phyloP scores from a whole-genome alignment of 2,329 filamentous ascomycete species.

The Phyllosticta ampelicida region DNA sequence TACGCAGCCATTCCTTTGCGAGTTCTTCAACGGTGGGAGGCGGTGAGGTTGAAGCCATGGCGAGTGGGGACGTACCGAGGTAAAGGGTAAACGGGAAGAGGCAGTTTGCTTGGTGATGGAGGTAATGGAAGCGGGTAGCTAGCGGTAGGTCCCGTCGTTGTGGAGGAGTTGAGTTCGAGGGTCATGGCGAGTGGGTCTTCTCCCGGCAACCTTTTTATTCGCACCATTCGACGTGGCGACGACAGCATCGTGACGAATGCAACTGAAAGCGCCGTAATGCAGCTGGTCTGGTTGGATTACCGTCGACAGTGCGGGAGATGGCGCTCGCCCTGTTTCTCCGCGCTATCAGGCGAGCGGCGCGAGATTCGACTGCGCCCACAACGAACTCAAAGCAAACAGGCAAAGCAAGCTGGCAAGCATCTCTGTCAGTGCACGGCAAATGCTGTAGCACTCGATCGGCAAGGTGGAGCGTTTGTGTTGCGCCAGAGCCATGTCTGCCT shows the following conservation, averaged over 20 bases:
- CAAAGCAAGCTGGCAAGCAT: too few relatives aligned
- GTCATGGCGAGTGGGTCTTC: neutral
- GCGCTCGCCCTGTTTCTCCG: neutral
- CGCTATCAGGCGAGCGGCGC: constrained; percentile 1
- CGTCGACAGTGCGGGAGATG: neutral
- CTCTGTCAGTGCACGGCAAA: neutral
- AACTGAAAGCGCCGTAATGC: neutral
- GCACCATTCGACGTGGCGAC: too few relatives aligned
- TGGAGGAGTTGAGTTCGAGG: too few relatives aligned
- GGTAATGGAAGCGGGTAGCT: neutral
- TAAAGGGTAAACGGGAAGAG: neutral
- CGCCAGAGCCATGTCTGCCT: neutral
- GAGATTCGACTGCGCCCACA: neutral
- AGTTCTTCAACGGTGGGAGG: constrained; percentile 28
- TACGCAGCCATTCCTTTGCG: constrained; percentile 46
- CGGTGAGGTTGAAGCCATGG: constrained; percentile 18
- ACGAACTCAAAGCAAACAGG: neutral
- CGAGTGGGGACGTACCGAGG: too few relatives aligned
- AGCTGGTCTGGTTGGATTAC: neutral
- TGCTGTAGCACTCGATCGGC: neutral
- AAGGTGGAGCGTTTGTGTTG: neutral
- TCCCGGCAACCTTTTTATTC: neutral
- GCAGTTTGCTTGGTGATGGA: neutral
- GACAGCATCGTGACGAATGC: too few relatives aligned
- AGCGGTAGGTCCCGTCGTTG: neutral